A percentile compares a stretch with the other conserved stretches of the same genome.
Evolutionary conservation across 177 flowering plant genomes (phyloP).

Genomic region (Telopea speciosissima): DNA sequence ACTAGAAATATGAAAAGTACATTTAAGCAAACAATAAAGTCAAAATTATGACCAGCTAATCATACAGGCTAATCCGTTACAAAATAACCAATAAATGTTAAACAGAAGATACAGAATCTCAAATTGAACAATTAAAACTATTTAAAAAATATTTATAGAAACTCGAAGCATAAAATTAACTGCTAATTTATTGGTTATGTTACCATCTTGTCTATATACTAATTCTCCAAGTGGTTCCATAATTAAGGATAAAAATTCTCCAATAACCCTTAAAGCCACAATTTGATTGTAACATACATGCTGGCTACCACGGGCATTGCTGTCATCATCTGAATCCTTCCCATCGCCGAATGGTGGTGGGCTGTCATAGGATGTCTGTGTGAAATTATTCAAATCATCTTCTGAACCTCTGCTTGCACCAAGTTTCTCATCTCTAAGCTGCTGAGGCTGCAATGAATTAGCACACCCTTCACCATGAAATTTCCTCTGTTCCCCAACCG

Average conservation of each 20-base stretch:
- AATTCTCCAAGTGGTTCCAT: too few species aligned
- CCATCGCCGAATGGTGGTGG: conserved; percentile 44
- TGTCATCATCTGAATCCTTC: conserved; percentile 35
- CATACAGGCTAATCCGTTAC: too few species aligned
- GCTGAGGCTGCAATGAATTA: not conserved
- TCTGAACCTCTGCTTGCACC: conserved; percentile 9
- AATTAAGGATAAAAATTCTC: not conserved
- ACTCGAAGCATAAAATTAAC: not conserved
- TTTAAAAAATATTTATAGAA: not conserved
- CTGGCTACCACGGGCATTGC: conserved; percentile 24
- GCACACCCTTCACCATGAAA: not conserved
- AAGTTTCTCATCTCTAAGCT: not conserved
- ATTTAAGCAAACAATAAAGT: not conserved
- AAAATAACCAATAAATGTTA: too few species aligned
- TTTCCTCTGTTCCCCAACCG: not conserved
- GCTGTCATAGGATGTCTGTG: conserved; percentile 28
- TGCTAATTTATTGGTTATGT: too few species aligned
- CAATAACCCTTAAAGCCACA: not conserved
- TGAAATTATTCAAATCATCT: conserved; percentile 18
- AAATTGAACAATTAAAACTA: not conserved
- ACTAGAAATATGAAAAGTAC: not conserved
- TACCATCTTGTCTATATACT: too few species aligned
- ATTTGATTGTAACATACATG: conserved; percentile 27
- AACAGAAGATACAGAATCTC: too few species aligned
- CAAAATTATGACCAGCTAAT: not conserved